Conservation (phyloP, 202 grass and related monocot species). For the Setaria viridis region DNA sequence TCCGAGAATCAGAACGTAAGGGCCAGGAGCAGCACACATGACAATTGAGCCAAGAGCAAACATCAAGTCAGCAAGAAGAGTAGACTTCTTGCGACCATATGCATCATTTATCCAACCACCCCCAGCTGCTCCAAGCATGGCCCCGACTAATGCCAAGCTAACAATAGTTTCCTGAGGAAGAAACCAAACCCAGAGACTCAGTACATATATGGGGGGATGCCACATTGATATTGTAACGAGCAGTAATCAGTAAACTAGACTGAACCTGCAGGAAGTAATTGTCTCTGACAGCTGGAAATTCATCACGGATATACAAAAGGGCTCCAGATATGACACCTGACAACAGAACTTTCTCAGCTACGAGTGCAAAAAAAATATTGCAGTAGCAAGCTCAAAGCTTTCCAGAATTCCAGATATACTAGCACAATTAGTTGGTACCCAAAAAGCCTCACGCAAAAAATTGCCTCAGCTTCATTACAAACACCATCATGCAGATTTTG, state of each 20-base stretch:
- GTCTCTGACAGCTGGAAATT: constrained; percentile 72
- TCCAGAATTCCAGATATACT: not conserved
- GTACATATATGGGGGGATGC: not conserved
- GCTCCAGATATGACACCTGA: constrained; percentile 97
- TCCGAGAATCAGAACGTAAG: constrained; percentile 80
- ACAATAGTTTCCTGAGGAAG: constrained; percentile 89
- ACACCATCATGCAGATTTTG: not conserved
- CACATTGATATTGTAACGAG: constrained; percentile 18
- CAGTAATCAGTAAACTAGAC: constrained; percentile 1
- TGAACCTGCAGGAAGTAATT: constrained; percentile 89
- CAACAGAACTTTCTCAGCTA: constrained; percentile 41
- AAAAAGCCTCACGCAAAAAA: not conserved
- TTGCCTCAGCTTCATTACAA: not conserved
- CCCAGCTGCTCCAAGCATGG: constrained; percentile 81
- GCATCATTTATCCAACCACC: constrained; percentile 95
- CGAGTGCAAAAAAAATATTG: not conserved
- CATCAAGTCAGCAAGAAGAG: constrained; percentile 83
- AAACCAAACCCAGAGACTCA: constrained; percentile 23
- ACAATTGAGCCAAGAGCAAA: constrained; percentile 82
- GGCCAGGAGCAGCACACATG: constrained; percentile 75
- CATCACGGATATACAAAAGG: constrained; percentile 91
- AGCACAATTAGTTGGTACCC: not conserved
- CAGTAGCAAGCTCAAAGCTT: not conserved
- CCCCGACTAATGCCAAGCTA: constrained; percentile 93
- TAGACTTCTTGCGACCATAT: constrained; percentile 85